These are phyloP conservation scores for Casuarina equisetifolia DNA, from an alignment of 306 rosid species.

Conservation along the genomic window DNA sequence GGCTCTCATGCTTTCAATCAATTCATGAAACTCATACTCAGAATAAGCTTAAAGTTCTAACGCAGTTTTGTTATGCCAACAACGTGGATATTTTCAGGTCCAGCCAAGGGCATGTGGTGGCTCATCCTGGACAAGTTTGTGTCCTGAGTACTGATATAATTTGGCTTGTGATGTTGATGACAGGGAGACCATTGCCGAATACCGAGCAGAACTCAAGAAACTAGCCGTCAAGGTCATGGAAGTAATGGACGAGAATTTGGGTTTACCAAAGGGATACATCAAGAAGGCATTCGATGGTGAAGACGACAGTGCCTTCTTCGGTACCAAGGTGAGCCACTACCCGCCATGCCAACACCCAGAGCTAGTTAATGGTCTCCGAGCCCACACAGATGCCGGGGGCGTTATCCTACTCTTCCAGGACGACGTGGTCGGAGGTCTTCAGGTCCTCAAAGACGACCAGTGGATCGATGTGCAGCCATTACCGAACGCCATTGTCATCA, in stretches of 20 bases:
- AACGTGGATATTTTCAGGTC: too few species aligned
- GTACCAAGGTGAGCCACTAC: slow-evolving; percentile 99
- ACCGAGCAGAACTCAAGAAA: slow-evolving; percentile 64
- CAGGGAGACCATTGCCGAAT: slow-evolving; percentile 87
- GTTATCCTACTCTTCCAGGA: slow-evolving; percentile 92
- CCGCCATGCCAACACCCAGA: slow-evolving; percentile 89
- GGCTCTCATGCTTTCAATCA: too few species aligned
- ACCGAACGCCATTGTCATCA: slow-evolving; percentile 80
- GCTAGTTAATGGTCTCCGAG: slow-evolving; percentile 81
- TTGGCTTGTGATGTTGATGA: slow-evolving; percentile 16
- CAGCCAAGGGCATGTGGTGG: too few species aligned
- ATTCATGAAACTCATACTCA: too few species aligned
- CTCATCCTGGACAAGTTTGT: neutral
- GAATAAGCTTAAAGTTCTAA: too few species aligned
- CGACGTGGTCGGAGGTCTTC: slow-evolving; percentile 87
- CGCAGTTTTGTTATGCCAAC: too few species aligned
- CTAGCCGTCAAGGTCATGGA: slow-evolving; percentile 70
- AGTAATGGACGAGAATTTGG: slow-evolving; percentile 93
- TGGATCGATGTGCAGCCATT: slow-evolving; percentile 92
- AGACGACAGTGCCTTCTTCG: slow-evolving; percentile 70
- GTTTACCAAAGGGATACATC: slow-evolving; percentile 64
- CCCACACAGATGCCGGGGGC: slow-evolving; percentile 98
- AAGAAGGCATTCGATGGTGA: slow-evolving; percentile 72
- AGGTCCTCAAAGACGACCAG: slow-evolving; percentile 83
- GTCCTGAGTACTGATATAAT: slow-evolving; percentile 11